Conservation (phyloP, 306 rosid species). For the Castanea crenata region DNA sequence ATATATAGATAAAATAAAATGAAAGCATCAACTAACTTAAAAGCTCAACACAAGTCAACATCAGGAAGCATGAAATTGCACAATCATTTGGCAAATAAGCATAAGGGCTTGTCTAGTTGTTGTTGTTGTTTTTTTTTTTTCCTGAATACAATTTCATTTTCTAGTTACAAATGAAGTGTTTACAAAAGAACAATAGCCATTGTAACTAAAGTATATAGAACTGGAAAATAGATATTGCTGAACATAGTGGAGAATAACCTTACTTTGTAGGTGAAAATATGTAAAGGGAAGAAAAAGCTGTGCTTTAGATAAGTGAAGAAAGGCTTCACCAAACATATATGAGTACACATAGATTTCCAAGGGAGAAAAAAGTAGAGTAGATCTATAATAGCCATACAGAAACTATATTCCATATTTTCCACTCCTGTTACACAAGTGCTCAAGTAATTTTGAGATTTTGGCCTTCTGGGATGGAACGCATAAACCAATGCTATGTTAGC, state of each 20-base stretch:
- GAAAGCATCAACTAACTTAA: not conserved
- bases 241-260: not conserved
- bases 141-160: not conserved
- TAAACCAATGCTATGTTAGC: too few species aligned
- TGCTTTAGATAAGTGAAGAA: not conserved
- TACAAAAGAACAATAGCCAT: not conserved
- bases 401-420: not conserved
- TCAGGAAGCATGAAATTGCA: conserved; percentile 11
- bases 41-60: not conserved
- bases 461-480: too few species aligned
- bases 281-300: not conserved
- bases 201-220: not conserved
- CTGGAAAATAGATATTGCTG: not conserved
- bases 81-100: not conserved
- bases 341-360: not conserved
- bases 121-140: conserved; percentile 8
- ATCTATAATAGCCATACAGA: not conserved
- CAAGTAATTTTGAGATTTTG: too few species aligned
- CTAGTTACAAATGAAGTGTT: not conserved
- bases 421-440: not conserved
- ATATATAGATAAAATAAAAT: conserved; percentile 8
- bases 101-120: conserved; percentile 14
- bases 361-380: not conserved
- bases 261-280: not conserved
- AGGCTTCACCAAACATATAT: not conserved